Evolutionary conservation across 805 yeast species (phyloP).

Genomic region (Teunomyces gatunensis): DNA sequence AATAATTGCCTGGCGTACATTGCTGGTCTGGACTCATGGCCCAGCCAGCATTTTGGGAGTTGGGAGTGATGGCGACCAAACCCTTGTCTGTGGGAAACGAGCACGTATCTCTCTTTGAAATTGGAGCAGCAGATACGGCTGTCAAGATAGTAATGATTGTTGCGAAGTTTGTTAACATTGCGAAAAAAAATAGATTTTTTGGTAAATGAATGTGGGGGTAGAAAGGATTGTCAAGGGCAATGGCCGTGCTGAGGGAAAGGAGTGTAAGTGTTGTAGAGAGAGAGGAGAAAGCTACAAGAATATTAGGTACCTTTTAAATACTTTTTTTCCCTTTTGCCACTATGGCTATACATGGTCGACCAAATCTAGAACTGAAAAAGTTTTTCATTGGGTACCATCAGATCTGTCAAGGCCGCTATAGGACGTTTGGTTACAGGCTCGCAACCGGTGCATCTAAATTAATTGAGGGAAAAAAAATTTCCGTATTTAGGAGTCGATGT

Average conservation of each 20-base stretch:
- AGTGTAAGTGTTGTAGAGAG: conserved; percentile 1
- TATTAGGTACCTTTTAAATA: neutral
- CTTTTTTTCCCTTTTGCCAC: neutral
- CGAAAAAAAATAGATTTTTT: neutral
- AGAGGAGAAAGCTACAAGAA: neutral
- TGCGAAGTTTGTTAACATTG: conserved; percentile 10
- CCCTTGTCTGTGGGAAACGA: conserved; percentile 66
- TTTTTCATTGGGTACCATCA: conserved; percentile 3
- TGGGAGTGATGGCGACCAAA: conserved; percentile 64
- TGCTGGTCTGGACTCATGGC: conserved; percentile 74
- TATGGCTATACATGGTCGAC: neutral
- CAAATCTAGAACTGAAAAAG: conserved; percentile 4
- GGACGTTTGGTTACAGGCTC: neutral
- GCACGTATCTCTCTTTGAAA: conserved; percentile 46
- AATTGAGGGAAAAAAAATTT: neutral
- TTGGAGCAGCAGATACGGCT: conserved; percentile 23
- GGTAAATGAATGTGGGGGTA: neutral
- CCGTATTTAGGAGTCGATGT: neutral
- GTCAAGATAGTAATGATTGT: conserved; percentile 11
- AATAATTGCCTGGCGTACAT: conserved; percentile 75
- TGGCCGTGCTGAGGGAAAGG: conserved; percentile 3
- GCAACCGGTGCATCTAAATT: neutral
- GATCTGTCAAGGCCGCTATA: neutral
- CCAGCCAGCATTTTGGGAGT: conserved; percentile 74
- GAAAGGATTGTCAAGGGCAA: neutral